Percentiles rank a stretch among this genome's conserved stretches.
These are phyloP conservation scores for Escovopsis sp. DNA, from an alignment of 2,329 filamentous ascomycete species.

Conservation along the genomic window DNA sequence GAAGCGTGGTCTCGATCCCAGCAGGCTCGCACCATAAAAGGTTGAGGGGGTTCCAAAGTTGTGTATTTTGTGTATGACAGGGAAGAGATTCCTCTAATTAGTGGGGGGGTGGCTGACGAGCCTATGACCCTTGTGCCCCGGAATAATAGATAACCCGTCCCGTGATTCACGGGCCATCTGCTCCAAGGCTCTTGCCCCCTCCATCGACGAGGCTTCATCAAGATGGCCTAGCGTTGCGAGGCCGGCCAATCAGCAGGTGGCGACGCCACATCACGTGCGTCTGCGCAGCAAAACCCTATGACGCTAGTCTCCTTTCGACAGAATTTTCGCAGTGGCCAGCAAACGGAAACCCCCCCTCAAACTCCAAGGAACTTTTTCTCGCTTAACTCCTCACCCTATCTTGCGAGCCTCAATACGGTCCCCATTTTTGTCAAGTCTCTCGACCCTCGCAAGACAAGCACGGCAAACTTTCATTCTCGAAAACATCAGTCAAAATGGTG, in stretches of 20 bases:
- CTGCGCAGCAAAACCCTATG: constrained; percentile 24
- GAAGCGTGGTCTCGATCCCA: too few relatives aligned
- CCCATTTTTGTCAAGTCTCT: constrained; percentile 38
- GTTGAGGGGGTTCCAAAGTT: too few relatives aligned
- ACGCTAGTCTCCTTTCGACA: constrained; percentile 21
- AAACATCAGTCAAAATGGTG: constrained; percentile 55
- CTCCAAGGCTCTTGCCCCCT: too few relatives aligned
- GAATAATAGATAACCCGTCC: too few relatives aligned
- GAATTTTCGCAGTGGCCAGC: constrained; percentile 24
- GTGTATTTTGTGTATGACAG: too few relatives aligned
- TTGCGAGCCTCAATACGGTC: constrained; percentile 40
- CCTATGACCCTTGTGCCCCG: too few relatives aligned
- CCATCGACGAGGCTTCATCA: too few relatives aligned
- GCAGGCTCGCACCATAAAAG: too few relatives aligned
- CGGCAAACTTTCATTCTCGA: constrained; percentile 22
- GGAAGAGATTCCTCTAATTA: too few relatives aligned
- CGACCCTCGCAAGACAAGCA: constrained; percentile 32
- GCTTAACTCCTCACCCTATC: constrained; percentile 30
- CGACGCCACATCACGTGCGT: constrained; percentile 20
- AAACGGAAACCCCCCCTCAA: constrained; percentile 19
- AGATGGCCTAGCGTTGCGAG: neutral
- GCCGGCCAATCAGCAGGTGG: constrained; percentile 9
- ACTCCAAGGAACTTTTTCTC: constrained; percentile 34
- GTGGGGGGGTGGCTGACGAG: too few relatives aligned
- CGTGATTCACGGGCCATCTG: too few relatives aligned